A percentile compares a stretch with the other conserved stretches of the same genome.
phyloP scores from a whole-genome alignment of 345 rosid genomes.

The Erysimum cheiranthoides region DNA sequence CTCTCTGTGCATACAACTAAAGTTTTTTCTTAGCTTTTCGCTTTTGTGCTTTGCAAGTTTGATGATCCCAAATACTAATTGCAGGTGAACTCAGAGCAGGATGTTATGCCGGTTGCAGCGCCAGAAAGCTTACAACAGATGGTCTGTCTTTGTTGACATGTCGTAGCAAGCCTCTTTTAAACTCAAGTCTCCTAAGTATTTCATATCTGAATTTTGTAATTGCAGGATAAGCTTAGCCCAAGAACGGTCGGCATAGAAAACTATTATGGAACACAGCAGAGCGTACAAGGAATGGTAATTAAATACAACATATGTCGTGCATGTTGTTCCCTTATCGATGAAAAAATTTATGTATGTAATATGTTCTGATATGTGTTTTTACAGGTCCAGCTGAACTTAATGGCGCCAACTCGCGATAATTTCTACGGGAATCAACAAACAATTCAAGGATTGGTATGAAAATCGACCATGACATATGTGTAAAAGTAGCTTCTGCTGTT shows the following conservation, averaged over 20 bases:
- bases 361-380: conserved; percentile 31
- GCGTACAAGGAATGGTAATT: conserved; percentile 57
- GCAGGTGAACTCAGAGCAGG: conserved; percentile 71
- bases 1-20: background rate
- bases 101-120: conserved; percentile 53
- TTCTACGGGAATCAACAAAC: conserved; percentile 61
- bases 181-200: background rate
- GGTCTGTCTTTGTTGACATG: conserved; percentile 51
- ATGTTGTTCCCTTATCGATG: conserved; percentile 5
- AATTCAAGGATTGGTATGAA: conserved; percentile 67
- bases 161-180: conserved; percentile 17
- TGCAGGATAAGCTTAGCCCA: conserved; percentile 60
- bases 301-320: conserved; percentile 13
- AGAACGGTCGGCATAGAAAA: conserved; percentile 56
- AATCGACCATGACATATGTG: conserved; percentile 37
- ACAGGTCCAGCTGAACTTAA: conserved; percentile 69
- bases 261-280: conserved; percentile 58
- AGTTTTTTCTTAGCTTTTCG: conserved; percentile 1
- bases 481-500: conserved; percentile 36
- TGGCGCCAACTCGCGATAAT: conserved; percentile 61
- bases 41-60: conserved; percentile 16
- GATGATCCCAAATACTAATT: conserved; percentile 1
- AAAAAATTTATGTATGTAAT: conserved; percentile 2
- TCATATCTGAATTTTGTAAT: conserved; percentile 12
- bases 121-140: conserved; percentile 71